phyloP scores from a whole-genome alignment of 495 filamentous ascomycete genomes.

The Podospora sp. region DNA sequence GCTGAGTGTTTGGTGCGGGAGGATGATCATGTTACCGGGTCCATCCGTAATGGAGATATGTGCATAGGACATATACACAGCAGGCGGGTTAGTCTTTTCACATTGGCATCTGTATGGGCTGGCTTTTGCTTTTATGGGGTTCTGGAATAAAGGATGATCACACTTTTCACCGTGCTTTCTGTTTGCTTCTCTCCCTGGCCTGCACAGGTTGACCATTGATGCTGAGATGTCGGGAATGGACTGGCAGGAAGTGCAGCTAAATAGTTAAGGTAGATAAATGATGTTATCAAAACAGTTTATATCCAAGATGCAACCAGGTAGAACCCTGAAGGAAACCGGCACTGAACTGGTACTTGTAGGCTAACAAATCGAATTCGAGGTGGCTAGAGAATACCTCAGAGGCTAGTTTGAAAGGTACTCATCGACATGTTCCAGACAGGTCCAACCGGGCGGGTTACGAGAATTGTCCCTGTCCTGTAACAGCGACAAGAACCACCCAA shows the following conservation, averaged over 20 bases:
- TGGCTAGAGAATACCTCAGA: no score
- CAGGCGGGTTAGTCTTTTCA: conserved; percentile 12
- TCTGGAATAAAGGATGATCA: conserved; percentile 9
- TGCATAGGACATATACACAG: conserved; percentile 17
- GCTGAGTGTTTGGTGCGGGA: neutral
- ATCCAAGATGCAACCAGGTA: neutral
- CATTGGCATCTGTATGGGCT: conserved; percentile 4
- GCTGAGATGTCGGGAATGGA: neutral
- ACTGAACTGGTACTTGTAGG: no score
- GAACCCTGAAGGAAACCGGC: neutral
- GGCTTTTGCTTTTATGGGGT: conserved; percentile 2
- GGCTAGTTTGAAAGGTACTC: no score
- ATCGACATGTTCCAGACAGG: no score
- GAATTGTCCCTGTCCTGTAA: no score
- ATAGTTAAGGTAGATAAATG: neutral
- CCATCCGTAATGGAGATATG: conserved; percentile 11
- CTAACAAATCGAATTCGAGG: no score
- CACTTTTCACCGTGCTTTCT: neutral
- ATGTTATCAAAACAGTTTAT: neutral
- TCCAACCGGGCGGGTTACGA: no score
- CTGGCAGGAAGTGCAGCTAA: neutral
- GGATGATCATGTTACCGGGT: neutral
- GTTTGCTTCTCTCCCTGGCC: neutral
- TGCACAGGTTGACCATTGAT: neutral
- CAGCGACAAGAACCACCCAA: no score